Conservation (phyloP, 352 stramenopile species). For the Phytopythium oedochilum region DNA sequence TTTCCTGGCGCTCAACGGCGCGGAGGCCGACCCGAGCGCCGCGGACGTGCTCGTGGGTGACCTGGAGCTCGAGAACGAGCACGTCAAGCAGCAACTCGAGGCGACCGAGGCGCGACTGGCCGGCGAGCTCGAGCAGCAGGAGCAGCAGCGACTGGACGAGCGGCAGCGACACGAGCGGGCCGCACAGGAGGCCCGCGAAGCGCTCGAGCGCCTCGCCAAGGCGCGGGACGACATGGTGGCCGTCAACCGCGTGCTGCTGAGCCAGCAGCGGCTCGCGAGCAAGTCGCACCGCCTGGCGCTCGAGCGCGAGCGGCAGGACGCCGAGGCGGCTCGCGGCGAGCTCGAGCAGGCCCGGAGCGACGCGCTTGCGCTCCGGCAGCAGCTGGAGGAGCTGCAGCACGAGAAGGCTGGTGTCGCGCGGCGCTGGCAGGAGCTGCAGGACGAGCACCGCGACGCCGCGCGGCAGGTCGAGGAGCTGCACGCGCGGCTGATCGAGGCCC, state of each 20-base stretch:
- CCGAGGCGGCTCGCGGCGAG: conserved; percentile 5
- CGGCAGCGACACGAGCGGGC: conserved; percentile 12
- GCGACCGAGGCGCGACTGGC: conserved; percentile 5
- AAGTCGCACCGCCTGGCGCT: conserved; percentile 3
- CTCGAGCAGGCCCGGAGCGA: conserved; percentile 13
- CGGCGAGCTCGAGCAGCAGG: conserved; percentile 2
- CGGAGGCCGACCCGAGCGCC: conserved; percentile 2
- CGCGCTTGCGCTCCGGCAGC: conserved; percentile 12
- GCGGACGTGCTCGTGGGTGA: conserved; percentile 14
- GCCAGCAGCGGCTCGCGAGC: conserved; percentile 15
- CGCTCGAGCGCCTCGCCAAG: conserved; percentile 17
- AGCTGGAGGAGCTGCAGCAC: conserved; percentile 29
- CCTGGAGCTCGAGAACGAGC: conserved; percentile 23
- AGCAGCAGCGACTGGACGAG: conserved; percentile 10
- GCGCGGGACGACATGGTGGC: conserved; percentile 32
- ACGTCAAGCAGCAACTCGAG: conserved; percentile 26
- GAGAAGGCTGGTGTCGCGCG: conserved; percentile 35
- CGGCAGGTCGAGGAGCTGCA: conserved; percentile 57
- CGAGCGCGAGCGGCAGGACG: conserved; percentile 7
- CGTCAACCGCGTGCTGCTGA: conserved; percentile 28
- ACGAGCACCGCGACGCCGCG: conserved; percentile 42
- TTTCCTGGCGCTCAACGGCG: conserved; percentile 3
- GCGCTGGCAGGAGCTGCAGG: conserved; percentile 39
- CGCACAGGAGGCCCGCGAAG: conserved; percentile 12
- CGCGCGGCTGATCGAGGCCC: conserved; percentile 31